Evolutionary conservation across 2,329 filamentous ascomycete species (phyloP), one percentile per base, ranked within the genome.

Genomic region (Rachicladosporium sp.): DNA sequence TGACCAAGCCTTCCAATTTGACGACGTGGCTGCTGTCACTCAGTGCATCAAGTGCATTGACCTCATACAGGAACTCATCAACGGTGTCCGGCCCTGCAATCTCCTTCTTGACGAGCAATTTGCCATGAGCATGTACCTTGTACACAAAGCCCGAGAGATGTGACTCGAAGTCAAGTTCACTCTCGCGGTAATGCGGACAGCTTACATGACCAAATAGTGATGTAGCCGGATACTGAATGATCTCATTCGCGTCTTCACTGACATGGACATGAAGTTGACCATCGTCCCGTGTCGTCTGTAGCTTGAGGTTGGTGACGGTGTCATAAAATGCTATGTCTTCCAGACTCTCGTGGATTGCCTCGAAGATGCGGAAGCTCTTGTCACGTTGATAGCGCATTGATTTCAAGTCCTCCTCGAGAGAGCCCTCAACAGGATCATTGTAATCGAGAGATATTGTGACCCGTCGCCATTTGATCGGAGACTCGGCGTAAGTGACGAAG

Each of bases 141-240:
- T 96, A 98, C 11, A 96, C 91, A 57, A 96, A 98, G 1, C 91
- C 91, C 13, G 89, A 96, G 59, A 96, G 76, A 64, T 98, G 91
- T 1, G 85, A 83, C 49, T 93, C 83, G 53, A 98, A 95, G 32
- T 76, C 69, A 29, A 98, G 68, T 30, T 86, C 76, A 36, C 73
- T 75, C 57, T 96, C 89, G 29, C 69, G 71, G 59, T 80, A 78
- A 42, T 68, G 73, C 15, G 55, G 57, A 46, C 63, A 65, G 4
- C 56, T 45, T 37, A 95, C 67, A 59, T 96, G 86, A 10, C 78
- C 71, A 42, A 96, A 74, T 45, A 82, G 77, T 31, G 74, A 74
- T 15, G 80, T 66, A 0, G 77, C 72, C 3, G 91, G 91, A 54
- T 89, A 96, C 7, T 77, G 72, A 42, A 98, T 93, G 43, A 91